Base-by-base conservation (phyloP, 169 alveolate genomes). In the Plasmodium ovale region DNA sequence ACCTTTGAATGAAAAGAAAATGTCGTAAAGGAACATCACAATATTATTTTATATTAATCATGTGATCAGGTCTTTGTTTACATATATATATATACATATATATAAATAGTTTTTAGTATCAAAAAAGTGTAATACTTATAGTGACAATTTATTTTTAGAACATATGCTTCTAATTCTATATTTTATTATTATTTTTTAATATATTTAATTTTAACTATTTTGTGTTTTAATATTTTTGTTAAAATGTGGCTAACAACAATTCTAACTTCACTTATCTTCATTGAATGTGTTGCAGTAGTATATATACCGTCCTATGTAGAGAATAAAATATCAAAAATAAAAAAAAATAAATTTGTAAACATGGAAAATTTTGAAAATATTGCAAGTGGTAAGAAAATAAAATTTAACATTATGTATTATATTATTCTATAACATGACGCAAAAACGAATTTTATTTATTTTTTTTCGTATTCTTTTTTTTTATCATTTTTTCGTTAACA, bases 321-420 rank as follows among this genome's bases (percentile, higher is more conserved):
- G 65, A 60, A 21, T 33, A 74, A 25, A 62, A 23, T 74, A 37
- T 44, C 74, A 51, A 74, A 74, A 60, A 60, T 60, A 21, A 74
- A 74, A 49, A 74, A 51, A 27, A 60, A 59, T 64, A 74, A 47
- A 62, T 27, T 74, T 74, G 21, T 74, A 14, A 74, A 60, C 49
- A 74, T 74, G 73, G 74, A 59, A 74, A 74, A 74, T 74, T 59
- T 74, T 59, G 88, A 74, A 74, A 74, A 74, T 60, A 47, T 74
- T 44, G 88, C 88, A 74, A 74, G 88, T 74, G 88, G 88, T 74
- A 74, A 59, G 88, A 60, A 29, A 12, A 74, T 62, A 72, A 72
- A 54, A 54, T 54, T 72, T 35, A 33, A 16, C 23, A 72, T 51
- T 72, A 42, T 72, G 16, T 37, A 72, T 53, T 16, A 59, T n/a